Evolutionary conservation across 2,329 filamentous ascomycete species (phyloP).

Genomic region (Claviceps pusilla): DNA sequence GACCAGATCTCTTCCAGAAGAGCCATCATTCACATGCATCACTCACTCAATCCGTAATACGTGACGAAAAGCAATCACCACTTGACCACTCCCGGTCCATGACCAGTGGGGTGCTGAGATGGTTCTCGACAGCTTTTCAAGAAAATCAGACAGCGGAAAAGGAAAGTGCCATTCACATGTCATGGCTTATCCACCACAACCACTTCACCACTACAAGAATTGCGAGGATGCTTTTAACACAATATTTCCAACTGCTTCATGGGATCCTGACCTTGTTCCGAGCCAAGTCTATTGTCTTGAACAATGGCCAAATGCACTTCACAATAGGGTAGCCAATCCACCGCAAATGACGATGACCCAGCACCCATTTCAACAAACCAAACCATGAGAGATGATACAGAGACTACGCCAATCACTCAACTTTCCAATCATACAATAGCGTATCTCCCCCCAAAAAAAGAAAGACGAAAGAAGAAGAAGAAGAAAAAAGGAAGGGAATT

Average conservation of each 20-base stretch:
- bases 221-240: background rate
- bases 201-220: background rate
- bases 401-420: constrained; percentile 4
- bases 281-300: background rate
- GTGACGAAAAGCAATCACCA: no score
- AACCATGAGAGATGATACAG: background rate
- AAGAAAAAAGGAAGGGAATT: background rate
- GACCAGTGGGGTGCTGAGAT: no score
- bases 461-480: background rate
- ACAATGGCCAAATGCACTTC: background rate
- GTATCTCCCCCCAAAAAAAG: background rate
- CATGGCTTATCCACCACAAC: background rate
- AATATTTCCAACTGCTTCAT: background rate
- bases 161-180: background rate
- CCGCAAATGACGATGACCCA: background rate
- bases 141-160: background rate
- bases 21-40: no score
- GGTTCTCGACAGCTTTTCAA: background rate
- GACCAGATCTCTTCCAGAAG: no score
- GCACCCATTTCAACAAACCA: background rate
- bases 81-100: no score
- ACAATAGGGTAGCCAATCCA: background rate
- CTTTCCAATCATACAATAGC: background rate
- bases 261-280: background rate
- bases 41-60: no score